These are phyloP conservation scores for Ophiocordyceps camponoti-saundersi DNA, from an alignment of 2,329 filamentous ascomycete species.

Conservation along the genomic window DNA sequence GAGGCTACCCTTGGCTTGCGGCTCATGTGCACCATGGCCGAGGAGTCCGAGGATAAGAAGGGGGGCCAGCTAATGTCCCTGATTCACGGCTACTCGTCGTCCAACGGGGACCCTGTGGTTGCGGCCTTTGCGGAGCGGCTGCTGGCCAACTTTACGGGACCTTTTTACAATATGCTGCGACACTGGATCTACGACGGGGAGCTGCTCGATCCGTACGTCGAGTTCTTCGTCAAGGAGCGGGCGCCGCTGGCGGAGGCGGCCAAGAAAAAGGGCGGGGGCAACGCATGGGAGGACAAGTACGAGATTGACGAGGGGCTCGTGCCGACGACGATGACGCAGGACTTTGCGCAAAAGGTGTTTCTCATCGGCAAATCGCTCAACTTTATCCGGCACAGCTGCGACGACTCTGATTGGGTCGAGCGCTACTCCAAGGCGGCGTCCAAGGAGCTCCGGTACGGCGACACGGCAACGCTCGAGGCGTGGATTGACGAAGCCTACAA, in stretches of 20 bases:
- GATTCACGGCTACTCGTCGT: conserved; percentile 84
- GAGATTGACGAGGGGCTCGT: conserved; percentile 73
- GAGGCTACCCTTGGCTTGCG: conserved; percentile 92
- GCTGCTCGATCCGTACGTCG: conserved; percentile 83
- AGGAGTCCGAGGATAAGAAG: conserved; percentile 67
- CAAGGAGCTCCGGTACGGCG: conserved; percentile 80
- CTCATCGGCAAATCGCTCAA: conserved; percentile 95
- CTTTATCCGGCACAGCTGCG: conserved; percentile 92
- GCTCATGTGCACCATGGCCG: conserved; percentile 84
- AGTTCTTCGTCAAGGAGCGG: conserved; percentile 90
- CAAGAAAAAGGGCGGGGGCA: conserved; percentile 51
- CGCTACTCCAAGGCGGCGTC: conserved; percentile 86
- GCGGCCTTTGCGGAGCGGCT: conserved; percentile 83
- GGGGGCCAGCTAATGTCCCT: conserved; percentile 87
- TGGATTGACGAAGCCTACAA: conserved; percentile 98
- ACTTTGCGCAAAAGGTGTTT: conserved; percentile 93
- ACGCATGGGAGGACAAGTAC: conserved; percentile 98
- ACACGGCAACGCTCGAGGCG: conserved; percentile 76
- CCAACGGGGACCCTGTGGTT: conserved; percentile 89
- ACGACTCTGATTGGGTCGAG: conserved; percentile 89
- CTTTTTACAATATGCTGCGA: conserved; percentile 91
- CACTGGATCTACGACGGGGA: conserved; percentile 99
- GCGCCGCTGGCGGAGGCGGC: conserved; percentile 21
- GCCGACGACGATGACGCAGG: conserved; percentile 79
- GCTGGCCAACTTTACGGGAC: conserved; percentile 70